phyloP scores from a whole-genome alignment of 305 asterid genomes.

The Petunia hybrid region DNA sequence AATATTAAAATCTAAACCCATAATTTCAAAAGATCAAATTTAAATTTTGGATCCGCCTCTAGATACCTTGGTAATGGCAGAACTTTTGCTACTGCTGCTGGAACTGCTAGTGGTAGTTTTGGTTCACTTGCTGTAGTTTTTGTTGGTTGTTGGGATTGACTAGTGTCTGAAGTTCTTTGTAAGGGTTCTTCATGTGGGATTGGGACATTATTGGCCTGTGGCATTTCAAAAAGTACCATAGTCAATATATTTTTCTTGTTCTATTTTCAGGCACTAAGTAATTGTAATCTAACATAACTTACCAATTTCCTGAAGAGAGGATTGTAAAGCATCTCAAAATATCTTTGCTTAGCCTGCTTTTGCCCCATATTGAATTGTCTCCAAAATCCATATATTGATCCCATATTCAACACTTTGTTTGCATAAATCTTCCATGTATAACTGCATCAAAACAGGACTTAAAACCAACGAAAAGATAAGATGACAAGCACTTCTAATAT shows the following conservation, averaged over 20 bases:
- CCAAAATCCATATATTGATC: conserved; percentile 76
- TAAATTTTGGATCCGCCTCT: too few relatives aligned
- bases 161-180: conserved; percentile 29
- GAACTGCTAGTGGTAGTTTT: conserved; percentile 32
- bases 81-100: conserved; percentile 33
- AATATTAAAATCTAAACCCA: too few relatives aligned
- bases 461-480: background rate
- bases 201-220: conserved; percentile 56
- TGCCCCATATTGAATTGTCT: conserved; percentile 58
- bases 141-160: conserved; percentile 23
- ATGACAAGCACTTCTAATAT: background rate
- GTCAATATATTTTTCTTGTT: conserved; percentile 1
- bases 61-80: conserved; percentile 41
- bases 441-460: conserved; percentile 46
- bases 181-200: conserved; percentile 47
- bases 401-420: conserved; percentile 77
- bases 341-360: conserved; percentile 71
- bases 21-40: too few relatives aligned
- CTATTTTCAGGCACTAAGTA: background rate
- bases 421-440: conserved; percentile 91
- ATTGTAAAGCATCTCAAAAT: conserved; percentile 69
- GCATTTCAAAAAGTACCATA: background rate
- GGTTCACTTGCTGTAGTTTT: conserved; percentile 35
- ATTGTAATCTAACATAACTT: conserved; percentile 19
- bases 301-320: conserved; percentile 76